Evolutionary conservation across 78 protist genomes (phyloP).

Genomic region (Bodo saltans): DNA sequence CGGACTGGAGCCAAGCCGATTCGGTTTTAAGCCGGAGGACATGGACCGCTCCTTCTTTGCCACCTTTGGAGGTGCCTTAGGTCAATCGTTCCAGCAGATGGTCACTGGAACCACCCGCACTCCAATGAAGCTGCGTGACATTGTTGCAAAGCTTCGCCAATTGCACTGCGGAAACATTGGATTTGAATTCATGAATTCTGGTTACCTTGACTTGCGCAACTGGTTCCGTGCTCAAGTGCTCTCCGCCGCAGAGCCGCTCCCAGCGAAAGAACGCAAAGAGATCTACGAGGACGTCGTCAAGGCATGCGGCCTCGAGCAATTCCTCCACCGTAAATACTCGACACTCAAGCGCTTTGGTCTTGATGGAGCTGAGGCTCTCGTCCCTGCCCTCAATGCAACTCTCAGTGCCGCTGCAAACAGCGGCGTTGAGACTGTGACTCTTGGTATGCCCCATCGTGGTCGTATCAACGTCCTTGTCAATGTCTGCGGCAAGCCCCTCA

Average conservation of each 20-base stretch:
- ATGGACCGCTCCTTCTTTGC: neutral
- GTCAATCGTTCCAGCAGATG: too few relatives aligned
- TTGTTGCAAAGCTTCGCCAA: constrained; percentile 30
- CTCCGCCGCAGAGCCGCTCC: neutral
- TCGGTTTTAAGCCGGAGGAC: constrained; percentile 11
- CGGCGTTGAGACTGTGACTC: constrained; percentile 72
- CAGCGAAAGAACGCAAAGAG: neutral
- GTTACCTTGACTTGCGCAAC: constrained; percentile 6
- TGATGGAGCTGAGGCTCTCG: constrained; percentile 85
- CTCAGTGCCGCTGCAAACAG: constrained; percentile 65
- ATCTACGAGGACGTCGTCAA: constrained; percentile 2
- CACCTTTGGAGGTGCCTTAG: neutral
- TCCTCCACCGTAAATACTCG: constrained; percentile 47
- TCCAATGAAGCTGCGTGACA: constrained; percentile 26
- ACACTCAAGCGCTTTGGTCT: constrained; percentile 85
- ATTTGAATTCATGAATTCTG: constrained; percentile 50
- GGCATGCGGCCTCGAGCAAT: constrained; percentile 20
- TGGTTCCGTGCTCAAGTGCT: neutral
- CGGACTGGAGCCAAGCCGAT: constrained; percentile 8
- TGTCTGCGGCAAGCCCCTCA: constrained; percentile 81
- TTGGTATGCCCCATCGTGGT: constrained; percentile 98
- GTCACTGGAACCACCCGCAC: neutral
- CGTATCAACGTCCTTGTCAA: constrained; percentile 84
- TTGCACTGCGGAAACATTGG: constrained; percentile 46
- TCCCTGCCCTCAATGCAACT: constrained; percentile 76